These are phyloP conservation scores for Kipferlia bialata DNA, from an alignment of 78 protist species.

Conservation along the genomic window DNA sequence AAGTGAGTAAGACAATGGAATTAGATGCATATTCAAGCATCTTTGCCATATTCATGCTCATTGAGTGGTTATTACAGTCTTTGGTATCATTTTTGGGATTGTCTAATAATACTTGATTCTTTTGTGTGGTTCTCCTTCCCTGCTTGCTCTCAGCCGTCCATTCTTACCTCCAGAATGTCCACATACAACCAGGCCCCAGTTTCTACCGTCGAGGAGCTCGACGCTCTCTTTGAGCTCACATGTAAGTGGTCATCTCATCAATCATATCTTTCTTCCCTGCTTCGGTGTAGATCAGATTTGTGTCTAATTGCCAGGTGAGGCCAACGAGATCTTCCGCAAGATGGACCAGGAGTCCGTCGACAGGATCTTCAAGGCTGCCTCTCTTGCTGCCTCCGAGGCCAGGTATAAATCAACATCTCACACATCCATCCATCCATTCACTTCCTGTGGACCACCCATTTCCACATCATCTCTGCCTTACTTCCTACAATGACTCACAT, in stretches of 20 bases:
- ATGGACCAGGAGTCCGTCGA: constrained; percentile 9
- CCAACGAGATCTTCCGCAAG: background rate
- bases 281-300: background rate
- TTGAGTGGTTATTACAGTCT: background rate
- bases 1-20: background rate
- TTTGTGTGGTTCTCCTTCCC: too few species aligned
- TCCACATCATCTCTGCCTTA: too few species aligned
- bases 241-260: background rate
- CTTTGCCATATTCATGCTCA: background rate
- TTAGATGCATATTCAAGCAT: background rate
- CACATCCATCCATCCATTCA: too few species aligned
- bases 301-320: background rate
- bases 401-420: too few species aligned
- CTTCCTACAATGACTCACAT: too few species aligned
- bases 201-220: background rate
- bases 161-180: background rate
- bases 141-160: too few species aligned
- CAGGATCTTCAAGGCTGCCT: background rate
- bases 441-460: too few species aligned
- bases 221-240: background rate
- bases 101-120: too few species aligned
- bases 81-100: background rate
- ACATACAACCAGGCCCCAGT: background rate
- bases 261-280: background rate
- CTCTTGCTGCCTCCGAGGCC: constrained; percentile 3